A percentile compares a stretch with the other conserved stretches of the same genome.
phyloP scores from a whole-genome alignment of 1,284 basidiomycete genomes.

The Marasmius tenuissimus region DNA sequence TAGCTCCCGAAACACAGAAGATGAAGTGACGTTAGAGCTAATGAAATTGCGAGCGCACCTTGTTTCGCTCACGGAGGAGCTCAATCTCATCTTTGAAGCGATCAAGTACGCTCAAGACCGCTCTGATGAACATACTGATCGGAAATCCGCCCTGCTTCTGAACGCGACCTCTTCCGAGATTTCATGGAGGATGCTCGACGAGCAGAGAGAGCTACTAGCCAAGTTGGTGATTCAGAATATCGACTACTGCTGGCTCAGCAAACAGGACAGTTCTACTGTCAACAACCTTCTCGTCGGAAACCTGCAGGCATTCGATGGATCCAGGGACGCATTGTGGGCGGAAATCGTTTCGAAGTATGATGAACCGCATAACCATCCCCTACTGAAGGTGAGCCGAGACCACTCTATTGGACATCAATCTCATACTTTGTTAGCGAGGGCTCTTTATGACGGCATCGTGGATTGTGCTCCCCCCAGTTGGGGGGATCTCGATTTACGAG shows the following conservation, averaged over 20 bases:
- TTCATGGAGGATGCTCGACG: constrained; percentile 92
- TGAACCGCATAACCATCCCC: constrained; percentile 65
- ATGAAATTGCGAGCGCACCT: constrained; percentile 79
- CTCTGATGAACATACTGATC: constrained; percentile 68
- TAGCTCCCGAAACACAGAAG: constrained; percentile 35
- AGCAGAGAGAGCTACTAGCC: constrained; percentile 72
- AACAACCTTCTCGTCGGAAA: constrained; percentile 80
- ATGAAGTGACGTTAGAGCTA: constrained; percentile 53
- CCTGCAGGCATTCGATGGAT: constrained; percentile 86
- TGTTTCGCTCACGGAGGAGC: constrained; percentile 75
- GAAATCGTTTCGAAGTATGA: constrained; percentile 85
- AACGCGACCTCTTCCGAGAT: constrained; percentile 86
- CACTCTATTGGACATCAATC: constrained; percentile 7
- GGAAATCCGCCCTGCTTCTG: constrained; percentile 81
- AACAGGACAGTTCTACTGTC: constrained; percentile 86
- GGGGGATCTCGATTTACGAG: constrained; percentile 91
- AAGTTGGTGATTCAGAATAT: constrained; percentile 85
- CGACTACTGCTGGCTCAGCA: constrained; percentile 83
- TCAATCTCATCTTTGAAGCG: constrained; percentile 88
- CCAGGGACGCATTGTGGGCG: constrained; percentile 81
- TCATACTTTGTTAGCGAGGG: constrained; percentile 43
- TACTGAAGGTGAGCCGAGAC: constrained; percentile 55
- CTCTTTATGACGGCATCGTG: constrained; percentile 75
- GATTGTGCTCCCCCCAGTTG: constrained; percentile 86
- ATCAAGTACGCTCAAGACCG: constrained; percentile 83